These are phyloP conservation scores for Fusarium sp. DNA, from an alignment of 2,329 filamentous ascomycete genomes.

Conservation along the genomic window DNA sequence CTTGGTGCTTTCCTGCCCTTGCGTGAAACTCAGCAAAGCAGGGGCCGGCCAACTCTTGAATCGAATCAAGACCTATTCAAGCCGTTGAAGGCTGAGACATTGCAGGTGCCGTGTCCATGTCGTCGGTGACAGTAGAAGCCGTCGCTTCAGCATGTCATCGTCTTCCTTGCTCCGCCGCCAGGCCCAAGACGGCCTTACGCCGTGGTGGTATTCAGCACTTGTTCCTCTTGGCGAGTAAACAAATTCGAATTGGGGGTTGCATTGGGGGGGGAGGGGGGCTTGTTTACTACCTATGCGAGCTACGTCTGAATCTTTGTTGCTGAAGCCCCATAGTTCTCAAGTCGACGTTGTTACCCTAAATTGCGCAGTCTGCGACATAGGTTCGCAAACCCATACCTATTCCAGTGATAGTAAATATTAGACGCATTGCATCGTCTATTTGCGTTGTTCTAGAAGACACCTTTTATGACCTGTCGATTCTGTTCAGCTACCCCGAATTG, in stretches of 20 bases:
- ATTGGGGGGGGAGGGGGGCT: not conserved
- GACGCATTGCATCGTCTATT: not conserved
- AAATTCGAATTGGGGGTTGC: not conserved
- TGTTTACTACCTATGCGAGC: not conserved
- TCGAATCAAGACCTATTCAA: constrained; percentile 24
- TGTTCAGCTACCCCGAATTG: not conserved
- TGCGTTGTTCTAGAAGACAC: constrained; percentile 24
- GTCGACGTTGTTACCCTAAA: not conserved
- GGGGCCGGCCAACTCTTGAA: constrained; percentile 5
- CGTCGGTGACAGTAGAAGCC: constrained; percentile 35
- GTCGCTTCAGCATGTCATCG: constrained; percentile 40
- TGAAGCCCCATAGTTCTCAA: not conserved
- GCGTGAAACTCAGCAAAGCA: constrained; percentile 2
- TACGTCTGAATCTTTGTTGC: not conserved
- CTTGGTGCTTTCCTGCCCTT: not conserved
- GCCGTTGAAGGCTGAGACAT: constrained; percentile 35
- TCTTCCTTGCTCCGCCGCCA: constrained; percentile 34
- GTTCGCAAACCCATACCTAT: constrained; percentile 13
- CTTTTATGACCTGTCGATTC: constrained; percentile 12
- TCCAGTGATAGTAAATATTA: not conserved
- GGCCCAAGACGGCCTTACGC: constrained; percentile 10
- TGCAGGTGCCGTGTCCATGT: constrained; percentile 44
- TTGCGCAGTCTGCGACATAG: not conserved
- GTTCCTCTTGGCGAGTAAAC: constrained; percentile 1
- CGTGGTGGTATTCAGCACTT: constrained; percentile 10